These are phyloP conservation scores for Blastocystis sp. DNA, from an alignment of 352 stramenopile genomes.

Conservation along the genomic window DNA sequence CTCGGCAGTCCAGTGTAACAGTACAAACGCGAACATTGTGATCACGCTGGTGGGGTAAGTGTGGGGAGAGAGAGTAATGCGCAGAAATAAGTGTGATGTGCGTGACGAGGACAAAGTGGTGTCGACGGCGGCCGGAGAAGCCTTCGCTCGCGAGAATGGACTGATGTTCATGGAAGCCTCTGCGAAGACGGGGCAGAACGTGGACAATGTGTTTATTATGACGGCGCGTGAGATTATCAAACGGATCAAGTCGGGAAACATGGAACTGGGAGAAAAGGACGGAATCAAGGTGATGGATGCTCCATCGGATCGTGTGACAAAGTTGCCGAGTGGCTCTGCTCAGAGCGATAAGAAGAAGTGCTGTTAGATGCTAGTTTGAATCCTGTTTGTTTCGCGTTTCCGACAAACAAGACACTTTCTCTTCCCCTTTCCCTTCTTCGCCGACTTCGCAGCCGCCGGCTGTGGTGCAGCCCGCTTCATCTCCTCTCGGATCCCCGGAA, in stretches of 20 bases:
- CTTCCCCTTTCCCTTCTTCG: constrained; percentile 38
- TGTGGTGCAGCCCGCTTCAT: not conserved
- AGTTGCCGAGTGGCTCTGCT: not conserved
- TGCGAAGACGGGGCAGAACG: constrained; percentile 52
- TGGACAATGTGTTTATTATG: constrained; percentile 52
- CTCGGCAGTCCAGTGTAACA: constrained; percentile 43
- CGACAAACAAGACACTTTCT: constrained; percentile 16
- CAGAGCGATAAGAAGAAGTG: constrained; percentile 29
- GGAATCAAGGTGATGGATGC: constrained; percentile 22
- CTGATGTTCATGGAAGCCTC: constrained; percentile 55
- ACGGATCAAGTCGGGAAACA: constrained; percentile 40
- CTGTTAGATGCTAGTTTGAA: constrained; percentile 44
- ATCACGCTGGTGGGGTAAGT: constrained; percentile 54
- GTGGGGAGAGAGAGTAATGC: not conserved
- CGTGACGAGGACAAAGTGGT: constrained; percentile 43
- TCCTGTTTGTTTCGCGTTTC: not conserved
- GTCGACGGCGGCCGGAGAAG: constrained; percentile 4
- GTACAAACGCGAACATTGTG: constrained; percentile 52
- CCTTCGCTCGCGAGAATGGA: constrained; percentile 46
- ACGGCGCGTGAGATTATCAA: constrained; percentile 53
- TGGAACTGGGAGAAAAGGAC: constrained; percentile 38
- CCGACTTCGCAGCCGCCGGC: not conserved
- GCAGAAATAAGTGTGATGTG: constrained; percentile 55
- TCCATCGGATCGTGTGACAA: not conserved
- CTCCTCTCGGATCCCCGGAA: not conserved